phyloP scores from a whole-genome alignment of 2,329 filamentous ascomycete species.

The Sporothrix pallida region DNA sequence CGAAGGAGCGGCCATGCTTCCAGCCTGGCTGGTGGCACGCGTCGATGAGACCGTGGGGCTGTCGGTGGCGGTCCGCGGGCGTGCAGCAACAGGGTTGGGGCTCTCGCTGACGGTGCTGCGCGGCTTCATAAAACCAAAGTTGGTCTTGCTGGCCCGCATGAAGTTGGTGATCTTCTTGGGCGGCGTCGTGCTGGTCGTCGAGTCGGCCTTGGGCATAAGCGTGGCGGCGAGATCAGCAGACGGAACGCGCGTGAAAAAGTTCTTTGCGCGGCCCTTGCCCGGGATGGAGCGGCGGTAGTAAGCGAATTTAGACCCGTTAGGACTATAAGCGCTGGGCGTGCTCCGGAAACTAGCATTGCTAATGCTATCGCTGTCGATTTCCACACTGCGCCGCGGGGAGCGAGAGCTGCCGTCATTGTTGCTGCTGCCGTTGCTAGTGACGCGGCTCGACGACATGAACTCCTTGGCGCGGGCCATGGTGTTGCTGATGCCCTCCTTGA shows the following conservation, averaged over 20 bases:
- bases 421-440: not conserved
- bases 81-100: not conserved
- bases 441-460: constrained; percentile 13
- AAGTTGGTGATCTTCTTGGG: constrained; percentile 36
- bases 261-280: constrained; percentile 45
- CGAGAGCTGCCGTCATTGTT: not conserved
- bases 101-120: constrained; percentile 10
- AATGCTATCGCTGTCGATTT: not conserved
- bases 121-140: not conserved
- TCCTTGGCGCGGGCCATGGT: not conserved
- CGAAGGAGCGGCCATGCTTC: not conserved
- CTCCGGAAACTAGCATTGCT: constrained; percentile 30
- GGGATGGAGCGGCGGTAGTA: constrained; percentile 51
- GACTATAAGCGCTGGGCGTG: constrained; percentile 28
- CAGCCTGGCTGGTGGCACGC: not conserved
- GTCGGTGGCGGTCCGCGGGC: not conserved
- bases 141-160: constrained; percentile 33
- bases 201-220: not conserved
- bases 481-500: constrained; percentile 24
- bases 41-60: constrained; percentile 6
- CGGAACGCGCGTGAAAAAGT: constrained; percentile 36
- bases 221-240: not conserved
- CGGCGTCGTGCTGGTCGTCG: not conserved
- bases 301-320: constrained; percentile 18
- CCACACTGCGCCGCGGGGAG: too few relatives aligned